A percentile compares a stretch with the other conserved stretches of the same genome.
These are phyloP conservation scores for Linaria vulgaris DNA, from an alignment of 257 asterid genomes.

Conservation along the genomic window DNA sequence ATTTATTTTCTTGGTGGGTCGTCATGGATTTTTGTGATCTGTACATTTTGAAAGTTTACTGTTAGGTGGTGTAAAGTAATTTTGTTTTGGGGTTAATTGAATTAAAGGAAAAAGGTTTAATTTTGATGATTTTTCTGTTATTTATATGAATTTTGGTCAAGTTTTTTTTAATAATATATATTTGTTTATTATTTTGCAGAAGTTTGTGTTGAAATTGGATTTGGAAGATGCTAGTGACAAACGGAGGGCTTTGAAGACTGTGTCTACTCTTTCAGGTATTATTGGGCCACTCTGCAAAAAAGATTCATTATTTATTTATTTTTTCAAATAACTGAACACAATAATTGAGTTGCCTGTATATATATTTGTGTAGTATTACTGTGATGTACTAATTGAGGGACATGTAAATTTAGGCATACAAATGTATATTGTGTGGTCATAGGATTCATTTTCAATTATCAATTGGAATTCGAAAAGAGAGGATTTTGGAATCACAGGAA, in stretches of 20 bases:
- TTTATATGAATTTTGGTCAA: background rate
- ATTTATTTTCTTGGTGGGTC: background rate
- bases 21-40: background rate
- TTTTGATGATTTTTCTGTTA: background rate
- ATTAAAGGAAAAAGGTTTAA: background rate
- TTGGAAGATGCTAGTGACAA: slow-evolving; percentile 59
- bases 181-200: slow-evolving; percentile 41
- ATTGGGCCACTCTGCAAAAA: slow-evolving; percentile 3
- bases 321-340: too few species aligned
- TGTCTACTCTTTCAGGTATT: slow-evolving; percentile 71
- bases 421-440: too few species aligned
- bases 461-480: background rate
- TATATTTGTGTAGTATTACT: background rate
- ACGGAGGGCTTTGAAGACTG: slow-evolving; percentile 76
- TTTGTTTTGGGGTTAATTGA: background rate
- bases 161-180: background rate
- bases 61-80: background rate
- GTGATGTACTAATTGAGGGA: background rate
- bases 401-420: too few species aligned
- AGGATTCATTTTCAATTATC: too few species aligned
- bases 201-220: slow-evolving; percentile 70
- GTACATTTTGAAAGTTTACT: background rate
- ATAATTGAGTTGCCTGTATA: background rate
- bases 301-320: background rate
- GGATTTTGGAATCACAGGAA: background rate